Base-by-base conservation (phyloP, 805 yeast species). In the Monosporozyma yasuniensis region DNA sequence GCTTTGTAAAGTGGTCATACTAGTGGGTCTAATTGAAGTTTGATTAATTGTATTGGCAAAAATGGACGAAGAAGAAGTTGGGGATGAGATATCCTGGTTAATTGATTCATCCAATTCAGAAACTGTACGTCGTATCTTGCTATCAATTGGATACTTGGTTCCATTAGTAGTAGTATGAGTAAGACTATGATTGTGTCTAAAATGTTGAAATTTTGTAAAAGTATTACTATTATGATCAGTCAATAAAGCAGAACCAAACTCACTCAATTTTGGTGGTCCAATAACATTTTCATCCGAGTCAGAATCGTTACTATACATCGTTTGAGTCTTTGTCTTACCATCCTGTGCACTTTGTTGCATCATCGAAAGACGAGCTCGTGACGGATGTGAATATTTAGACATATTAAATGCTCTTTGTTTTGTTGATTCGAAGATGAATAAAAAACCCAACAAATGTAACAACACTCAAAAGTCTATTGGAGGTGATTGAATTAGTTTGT, bases 241-340 rank as follows among this genome's bases (percentile, higher is more conserved):
- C 11, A 64, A 48, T 48, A 63, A 46, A 9, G 66, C 67, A n/a
- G 67, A 62, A 6, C 64, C 67, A 53, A 60, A 64, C 49, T 61
- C 52, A 49, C 68, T 64, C 28, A 64, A 45, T 35, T 57, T 56
- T 12, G 68, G 68, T 10, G 64, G 62, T 1, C 60, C 61, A 28
- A 54, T 47, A 19, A 58, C 46, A 42, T 61, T 54, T 39, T 62
- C 68, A 41, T 61, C 64, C 12, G 50, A 53, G 47, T 53, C 53
- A 18, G 61, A 56, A 46, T 50, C 47, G 22, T 34, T 44, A 18
- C 32, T 19, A 19, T 35, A 35, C 39, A 18, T 35, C 22, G 12
- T 9, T 35, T 18, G 22, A 8, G 22, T 19, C 22, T 35, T 16
- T 18, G 12, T 35, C 11, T 8, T 35, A 35, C 14, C 22, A 35